Evolutionary conservation across 2,329 filamentous ascomycete genomes (phyloP).

Genomic region (Fusarium acutatum): DNA sequence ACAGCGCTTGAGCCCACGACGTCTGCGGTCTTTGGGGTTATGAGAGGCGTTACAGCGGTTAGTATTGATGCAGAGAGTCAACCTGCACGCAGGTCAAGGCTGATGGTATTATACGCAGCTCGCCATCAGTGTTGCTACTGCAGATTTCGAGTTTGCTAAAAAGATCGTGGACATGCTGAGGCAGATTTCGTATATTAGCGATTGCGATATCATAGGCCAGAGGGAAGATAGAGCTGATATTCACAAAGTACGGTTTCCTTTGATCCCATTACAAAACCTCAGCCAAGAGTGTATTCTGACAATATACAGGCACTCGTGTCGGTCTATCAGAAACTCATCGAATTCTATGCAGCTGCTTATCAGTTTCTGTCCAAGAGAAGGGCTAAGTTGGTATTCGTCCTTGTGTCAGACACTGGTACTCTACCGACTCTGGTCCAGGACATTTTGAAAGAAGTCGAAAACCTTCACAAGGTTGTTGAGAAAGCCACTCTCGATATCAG

Average conservation of each 20-base stretch:
- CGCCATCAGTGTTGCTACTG: background rate
- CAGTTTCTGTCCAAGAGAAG: background rate
- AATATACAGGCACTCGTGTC: background rate
- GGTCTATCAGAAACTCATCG: background rate
- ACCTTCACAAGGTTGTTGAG: background rate
- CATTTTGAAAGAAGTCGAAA: background rate
- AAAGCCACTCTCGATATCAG: background rate
- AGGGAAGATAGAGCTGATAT: background rate
- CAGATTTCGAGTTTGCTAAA: background rate
- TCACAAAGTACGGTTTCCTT: background rate
- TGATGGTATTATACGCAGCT: background rate
- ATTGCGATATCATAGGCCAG: background rate
- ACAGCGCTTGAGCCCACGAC: background rate
- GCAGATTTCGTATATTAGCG: background rate
- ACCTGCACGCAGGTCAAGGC: background rate
- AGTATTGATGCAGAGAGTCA: background rate
- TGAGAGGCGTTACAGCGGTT: background rate
- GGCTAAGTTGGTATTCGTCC: background rate
- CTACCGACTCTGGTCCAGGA: background rate
- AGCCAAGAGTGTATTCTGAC: background rate
- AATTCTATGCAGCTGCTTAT: background rate
- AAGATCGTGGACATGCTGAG: background rate
- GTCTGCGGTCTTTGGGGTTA: background rate
- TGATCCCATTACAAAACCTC: background rate
- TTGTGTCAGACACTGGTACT: background rate